These are phyloP conservation scores for Jackrogersella minutella DNA, from an alignment of 495 filamentous ascomycete species.

Conservation along the genomic window DNA sequence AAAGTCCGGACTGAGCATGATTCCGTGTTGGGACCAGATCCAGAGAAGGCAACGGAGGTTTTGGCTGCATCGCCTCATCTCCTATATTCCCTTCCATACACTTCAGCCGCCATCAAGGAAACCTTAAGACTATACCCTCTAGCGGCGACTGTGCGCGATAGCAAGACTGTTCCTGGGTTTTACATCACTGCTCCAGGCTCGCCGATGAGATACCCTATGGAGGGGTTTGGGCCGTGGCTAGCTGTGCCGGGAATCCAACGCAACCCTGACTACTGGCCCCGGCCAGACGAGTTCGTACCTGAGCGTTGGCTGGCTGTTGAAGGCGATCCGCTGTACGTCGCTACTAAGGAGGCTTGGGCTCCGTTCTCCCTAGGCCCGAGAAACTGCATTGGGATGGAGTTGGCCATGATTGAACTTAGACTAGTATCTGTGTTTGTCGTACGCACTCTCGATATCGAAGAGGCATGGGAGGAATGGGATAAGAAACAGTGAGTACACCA, in stretches of 20 bases:
- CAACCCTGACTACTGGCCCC: conserved; percentile 48
- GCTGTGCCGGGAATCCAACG: conserved; percentile 43
- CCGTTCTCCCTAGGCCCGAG: conserved; percentile 63
- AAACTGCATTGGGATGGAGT: conserved; percentile 62
- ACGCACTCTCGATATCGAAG: conserved; percentile 56
- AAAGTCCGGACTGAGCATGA: conserved; percentile 58
- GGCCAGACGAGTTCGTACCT: conserved; percentile 54
- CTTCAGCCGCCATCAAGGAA: conserved; percentile 56
- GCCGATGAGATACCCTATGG: conserved; percentile 35
- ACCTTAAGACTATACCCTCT: conserved; percentile 54
- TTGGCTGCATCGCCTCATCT: conserved; percentile 41
- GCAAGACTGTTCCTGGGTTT: conserved; percentile 41
- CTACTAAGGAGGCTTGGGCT: conserved; percentile 56
- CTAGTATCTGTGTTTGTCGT: conserved; percentile 56
- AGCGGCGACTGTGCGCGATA: conserved; percentile 43
- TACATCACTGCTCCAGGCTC: conserved; percentile 41
- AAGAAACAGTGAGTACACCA: conserved; percentile 28
- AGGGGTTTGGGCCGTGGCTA: conserved; percentile 46
- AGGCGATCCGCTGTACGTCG: conserved; percentile 45
- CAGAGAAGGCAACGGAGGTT: conserved; percentile 21
- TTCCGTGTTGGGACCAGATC: conserved; percentile 41
- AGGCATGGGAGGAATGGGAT: conserved; percentile 57
- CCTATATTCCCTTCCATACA: conserved; percentile 54
- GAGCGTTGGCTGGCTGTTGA: conserved; percentile 51
- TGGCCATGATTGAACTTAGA: conserved; percentile 59